Base-by-base conservation (phyloP, 2,329 filamentous ascomycete species). In the Verticillium tricorpus region DNA sequence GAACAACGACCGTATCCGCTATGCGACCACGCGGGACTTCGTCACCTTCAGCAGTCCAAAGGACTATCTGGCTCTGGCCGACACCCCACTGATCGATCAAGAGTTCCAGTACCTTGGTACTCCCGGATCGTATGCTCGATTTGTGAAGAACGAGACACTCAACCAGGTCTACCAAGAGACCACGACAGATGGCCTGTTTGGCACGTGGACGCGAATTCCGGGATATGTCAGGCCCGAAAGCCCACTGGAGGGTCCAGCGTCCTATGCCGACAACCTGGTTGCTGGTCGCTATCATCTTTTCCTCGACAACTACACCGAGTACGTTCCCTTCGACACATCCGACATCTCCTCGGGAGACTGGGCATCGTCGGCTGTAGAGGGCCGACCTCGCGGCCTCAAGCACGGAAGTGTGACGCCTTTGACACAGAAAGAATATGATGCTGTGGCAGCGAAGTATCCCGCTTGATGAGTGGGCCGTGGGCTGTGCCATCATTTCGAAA, bases 11-110 rank as follows among this genome's bases (percentile, higher is more conserved):
- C 68, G 72, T 7, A 82, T 84, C 60, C 78, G 82, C 31, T 82
- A 81, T 64, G 78, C 82, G 2, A 78, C 80, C 15, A 84, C 82
- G 1, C 73, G 68, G 17, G 81, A 85, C 68, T 85, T 85, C 63
- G 69, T 73, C 54, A 79, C 75, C 1, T 84, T 85, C 67, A 76
- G 74, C 58, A 63, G 72, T 1, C 78, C 82, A 0, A 63, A 71
- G 39, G 77, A 81, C 59, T 82, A 82, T 67, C 69, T 79, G 60
- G 75, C 78, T 34, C 67, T 70, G 12, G 63, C 72, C 1, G 72
- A 72, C 17, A 80, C 75, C 3, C 75, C 77, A 2, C 69, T 84
- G 40, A 84, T 84, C 62, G 81, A 84, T 63, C 76, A 82, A 34
- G 77, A 80, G 60, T 78, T 84, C 68, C 74, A 80, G 34, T 70